A percentile compares a stretch with the other conserved stretches of the same genome.
Conservation (phyloP, 2,329 filamentous ascomycete species). For the Rosellinia necatrix region DNA sequence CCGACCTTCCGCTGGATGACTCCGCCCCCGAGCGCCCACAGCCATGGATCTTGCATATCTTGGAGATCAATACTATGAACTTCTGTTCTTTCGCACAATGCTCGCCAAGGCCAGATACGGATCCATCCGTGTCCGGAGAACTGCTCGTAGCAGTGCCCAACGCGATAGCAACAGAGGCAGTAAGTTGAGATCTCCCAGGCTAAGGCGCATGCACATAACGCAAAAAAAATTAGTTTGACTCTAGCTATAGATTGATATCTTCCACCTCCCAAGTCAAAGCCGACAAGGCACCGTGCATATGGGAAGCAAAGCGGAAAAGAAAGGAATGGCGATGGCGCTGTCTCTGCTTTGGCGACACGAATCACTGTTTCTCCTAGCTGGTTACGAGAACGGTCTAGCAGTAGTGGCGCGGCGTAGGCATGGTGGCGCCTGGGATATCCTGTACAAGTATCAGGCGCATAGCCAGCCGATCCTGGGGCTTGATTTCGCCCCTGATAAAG, state of each 20-base stretch:
- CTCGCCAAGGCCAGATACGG: conserved; percentile 41
- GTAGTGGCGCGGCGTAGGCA: conserved; percentile 64
- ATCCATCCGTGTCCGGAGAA: conserved; percentile 41
- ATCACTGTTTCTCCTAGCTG: conserved; percentile 68
- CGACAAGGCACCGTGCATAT: conserved; percentile 62
- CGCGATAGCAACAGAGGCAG: conserved; percentile 71
- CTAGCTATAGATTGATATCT: conserved; percentile 72
- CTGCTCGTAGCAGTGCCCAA: conserved; percentile 82
- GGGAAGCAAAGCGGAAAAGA: conserved; percentile 50
- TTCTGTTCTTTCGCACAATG: conserved; percentile 84
- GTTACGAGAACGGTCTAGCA: conserved; percentile 83
- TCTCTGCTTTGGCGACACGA: conserved; percentile 58
- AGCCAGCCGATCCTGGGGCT: conserved; percentile 82
- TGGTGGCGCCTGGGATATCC: conserved; percentile 49
- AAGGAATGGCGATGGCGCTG: conserved; percentile 90
- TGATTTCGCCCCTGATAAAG: conserved; percentile 54
- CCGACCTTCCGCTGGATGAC: conserved; percentile 71
- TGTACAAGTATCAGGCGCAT: conserved; percentile 72
- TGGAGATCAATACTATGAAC: conserved; percentile 91
- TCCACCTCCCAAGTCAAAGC: conserved; percentile 74
- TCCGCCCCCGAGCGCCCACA: conserved; percentile 55
- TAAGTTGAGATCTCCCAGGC: too few relatives aligned
- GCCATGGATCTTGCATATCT: conserved; percentile 84
- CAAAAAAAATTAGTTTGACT: conserved; percentile 1
- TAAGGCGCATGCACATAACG: not conserved